phyloP scores from a whole-genome alignment of 1,284 basidiomycete species.

The Ustilago crameri region DNA sequence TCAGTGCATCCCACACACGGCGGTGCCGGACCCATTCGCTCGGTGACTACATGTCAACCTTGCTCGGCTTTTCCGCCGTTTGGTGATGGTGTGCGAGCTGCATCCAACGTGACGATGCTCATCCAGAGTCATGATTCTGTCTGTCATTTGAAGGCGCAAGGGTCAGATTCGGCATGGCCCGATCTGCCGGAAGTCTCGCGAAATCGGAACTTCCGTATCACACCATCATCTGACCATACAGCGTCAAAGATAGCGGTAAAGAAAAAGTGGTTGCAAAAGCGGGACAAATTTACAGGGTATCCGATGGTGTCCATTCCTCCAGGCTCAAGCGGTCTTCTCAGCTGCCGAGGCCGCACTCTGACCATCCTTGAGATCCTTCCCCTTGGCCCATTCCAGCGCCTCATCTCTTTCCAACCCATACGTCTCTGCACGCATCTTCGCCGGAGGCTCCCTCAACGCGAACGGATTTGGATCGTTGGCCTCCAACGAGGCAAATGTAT shows the following conservation, averaged over 20 bases:
- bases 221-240: too few relatives aligned
- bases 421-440: conserved; percentile 39
- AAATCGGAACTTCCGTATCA: neutral
- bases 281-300: neutral
- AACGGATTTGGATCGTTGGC: conserved; percentile 54
- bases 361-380: conserved; percentile 10
- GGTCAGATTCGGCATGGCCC: too few relatives aligned
- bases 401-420: conserved; percentile 55
- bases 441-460: conserved; percentile 39
- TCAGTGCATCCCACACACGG: too few relatives aligned
- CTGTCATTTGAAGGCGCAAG: too few relatives aligned
- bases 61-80: too few relatives aligned
- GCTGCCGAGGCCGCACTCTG: conserved; percentile 11
- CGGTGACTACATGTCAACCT: too few relatives aligned
- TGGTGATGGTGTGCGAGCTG: too few relatives aligned
- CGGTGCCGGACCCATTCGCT: too few relatives aligned
- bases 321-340: conserved; percentile 32
- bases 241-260: too few relatives aligned
- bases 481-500: conserved; percentile 54
- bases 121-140: too few relatives aligned
- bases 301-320: neutral
- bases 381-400: conserved; percentile 47
- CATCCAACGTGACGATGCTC: too few relatives aligned
- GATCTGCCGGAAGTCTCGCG: too few relatives aligned
- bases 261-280: neutral